Evolutionary conservation across 2,329 filamentous ascomycete species (phyloP), one percentile per base, ranked within the genome.

Genomic region (Fusarium beomiforme): DNA sequence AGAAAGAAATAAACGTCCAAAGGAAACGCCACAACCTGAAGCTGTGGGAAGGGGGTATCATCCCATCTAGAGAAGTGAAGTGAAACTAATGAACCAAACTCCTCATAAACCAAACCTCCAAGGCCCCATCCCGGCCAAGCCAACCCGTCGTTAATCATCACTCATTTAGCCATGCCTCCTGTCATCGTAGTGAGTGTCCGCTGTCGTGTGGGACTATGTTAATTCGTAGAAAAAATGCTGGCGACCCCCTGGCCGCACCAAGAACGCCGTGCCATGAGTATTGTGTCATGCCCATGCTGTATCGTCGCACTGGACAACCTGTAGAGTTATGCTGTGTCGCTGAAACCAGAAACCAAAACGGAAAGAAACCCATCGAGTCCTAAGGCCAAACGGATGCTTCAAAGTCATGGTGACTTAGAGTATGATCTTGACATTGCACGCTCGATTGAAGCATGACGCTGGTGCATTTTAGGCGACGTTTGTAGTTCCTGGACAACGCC

Each of bases 401-500:
- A 41, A 43, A 24, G 49, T 75, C 59, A 78, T 17, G 81, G 78
- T 29, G 80, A 78, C 51, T 79, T 80, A 26, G 77, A 64, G 21
- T 62, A 70, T 36, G 73, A 62, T 58, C 69, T 69, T 37, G 83
- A 81, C 85, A 89, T 89, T 66, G 87, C 81, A 71, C 82, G 83
- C 78, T 91, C 89, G 73, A 91, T 87, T 11, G 87, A 89, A n/a
- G 88, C 87, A 75, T 89, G 88, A 19, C 89, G 84, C 74, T 89
- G 86, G 53, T 89, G 87, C 82, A 91, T 85, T 60, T 86, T 78
- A 5, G 89, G 89, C 26, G 87, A 90, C 59, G 81, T 86, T 77
- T 91, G 89, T 53, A 91, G 80, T 74, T 91, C 89, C 58, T 87
- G 83, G 24, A 91, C 87, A 9, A 91, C 89, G 29, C 88, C 88